A percentile compares a stretch with the other conserved stretches of the same genome.
Conservation (phyloP, 805 yeast genomes). For the Myxozyma sirexii region DNA sequence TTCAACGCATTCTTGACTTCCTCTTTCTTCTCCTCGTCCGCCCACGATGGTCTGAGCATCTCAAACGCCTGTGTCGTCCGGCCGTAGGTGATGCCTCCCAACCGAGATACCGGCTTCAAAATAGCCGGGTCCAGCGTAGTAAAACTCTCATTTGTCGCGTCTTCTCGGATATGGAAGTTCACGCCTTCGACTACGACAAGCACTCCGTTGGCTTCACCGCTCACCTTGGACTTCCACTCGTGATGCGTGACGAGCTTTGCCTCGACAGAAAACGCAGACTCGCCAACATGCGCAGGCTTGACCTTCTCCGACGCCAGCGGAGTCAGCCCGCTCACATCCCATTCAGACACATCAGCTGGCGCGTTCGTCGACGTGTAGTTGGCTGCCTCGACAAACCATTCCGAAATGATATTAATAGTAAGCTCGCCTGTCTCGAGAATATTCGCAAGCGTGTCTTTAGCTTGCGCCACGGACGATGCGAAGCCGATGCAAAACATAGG, state of each 20-base stretch:
- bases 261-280: conserved; percentile 62
- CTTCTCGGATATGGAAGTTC: conserved; percentile 60
- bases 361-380: conserved; percentile 54
- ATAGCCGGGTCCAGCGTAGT: conserved; percentile 51
- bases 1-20: background rate
- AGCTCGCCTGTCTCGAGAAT: conserved; percentile 57
- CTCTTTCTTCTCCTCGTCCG: conserved; percentile 20
- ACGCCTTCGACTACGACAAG: conserved; percentile 58
- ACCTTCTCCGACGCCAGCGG: conserved; percentile 51
- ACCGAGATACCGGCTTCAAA: conserved; percentile 57
- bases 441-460: conserved; percentile 56
- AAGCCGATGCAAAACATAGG: conserved; percentile 59
- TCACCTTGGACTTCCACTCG: conserved; percentile 45
- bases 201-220: conserved; percentile 45
- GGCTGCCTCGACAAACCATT: conserved; percentile 69
- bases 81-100: conserved; percentile 56
- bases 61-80: conserved; percentile 53
- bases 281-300: conserved; percentile 60
- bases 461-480: conserved; percentile 39
- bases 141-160: conserved; percentile 49
- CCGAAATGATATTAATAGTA: conserved; percentile 60
- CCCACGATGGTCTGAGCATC: conserved; percentile 45
- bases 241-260: conserved; percentile 51
- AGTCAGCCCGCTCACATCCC: conserved; percentile 57
- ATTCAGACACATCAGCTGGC: conserved; percentile 57